Base-by-base conservation (phyloP, 257 asterid species). In the Nicotiana knightiana region DNA sequence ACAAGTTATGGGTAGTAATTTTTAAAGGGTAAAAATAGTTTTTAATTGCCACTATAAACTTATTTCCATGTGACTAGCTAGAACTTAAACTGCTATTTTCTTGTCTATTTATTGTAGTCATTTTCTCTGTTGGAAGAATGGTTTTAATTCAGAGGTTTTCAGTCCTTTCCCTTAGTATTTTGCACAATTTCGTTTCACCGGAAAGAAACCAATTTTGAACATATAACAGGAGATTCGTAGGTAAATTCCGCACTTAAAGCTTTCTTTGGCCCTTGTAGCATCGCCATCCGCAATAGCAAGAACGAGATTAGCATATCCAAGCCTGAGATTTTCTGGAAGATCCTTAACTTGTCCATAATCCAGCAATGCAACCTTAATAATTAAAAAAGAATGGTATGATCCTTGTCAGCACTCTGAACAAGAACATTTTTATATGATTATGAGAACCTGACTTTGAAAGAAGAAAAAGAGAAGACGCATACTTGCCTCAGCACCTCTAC, bases 331-430 rank as follows among this genome's bases (percentile, higher is more conserved):
- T 54, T 96, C 92, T 62, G 98, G 99, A 77, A 96, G 97, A 87
- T 93, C 97, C 94, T 96, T 96, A 89, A 96, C 99, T 96, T 96
- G 99, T 85, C 99, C 98, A 9, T 94, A 96, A 84, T 96, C 99
- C 73, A 96, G 97, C 90, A 96, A 90, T 5, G 98, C 98, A 84
- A 96, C 99, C 99, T 96, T 73, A 62, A 73, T 13, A 53, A 53
- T 12, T 53, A 48, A 26, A 48, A 48, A 73, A 73, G 9, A 73
- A 48, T 48, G 62, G 12, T 39, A 7, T 26, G 24, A 73, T 73
- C 43, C 62, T 73, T 13, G 62, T 73, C 79, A 73, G 62, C 28
- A 48, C 43, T 8, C 62, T 73, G 39, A 73, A 26, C 79, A 48
- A 73, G 26, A 24, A 24, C 4, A 48, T 46, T 3, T 73, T 24